These are phyloP conservation scores for Botryobasidium botryosum DNA, from an alignment of 768 basidiomycete species.

Conservation along the genomic window DNA sequence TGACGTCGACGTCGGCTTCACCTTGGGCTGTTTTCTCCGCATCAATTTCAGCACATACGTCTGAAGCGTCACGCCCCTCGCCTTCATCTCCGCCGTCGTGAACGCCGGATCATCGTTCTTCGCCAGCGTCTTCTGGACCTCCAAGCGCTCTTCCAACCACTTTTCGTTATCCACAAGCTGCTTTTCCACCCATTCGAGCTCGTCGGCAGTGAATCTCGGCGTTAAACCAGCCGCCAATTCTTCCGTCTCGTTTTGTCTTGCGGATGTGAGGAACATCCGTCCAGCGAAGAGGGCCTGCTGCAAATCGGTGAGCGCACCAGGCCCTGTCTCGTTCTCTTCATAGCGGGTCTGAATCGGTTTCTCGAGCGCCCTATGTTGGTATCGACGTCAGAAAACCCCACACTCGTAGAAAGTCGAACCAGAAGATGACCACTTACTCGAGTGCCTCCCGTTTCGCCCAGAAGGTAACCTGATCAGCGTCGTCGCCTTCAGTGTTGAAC, in stretches of 20 bases:
- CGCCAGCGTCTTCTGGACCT: slow-evolving; percentile 62
- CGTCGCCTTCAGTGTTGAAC: slow-evolving; percentile 72
- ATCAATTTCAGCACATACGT: slow-evolving; percentile 26
- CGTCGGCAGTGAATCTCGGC: slow-evolving; percentile 73
- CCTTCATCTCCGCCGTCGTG: slow-evolving; percentile 70
- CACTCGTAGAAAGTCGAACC: not conserved
- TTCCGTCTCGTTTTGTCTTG: slow-evolving; percentile 51
- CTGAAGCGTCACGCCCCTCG: slow-evolving; percentile 65
- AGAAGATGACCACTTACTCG: slow-evolving; percentile 44
- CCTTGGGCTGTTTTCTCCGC: slow-evolving; percentile 14
- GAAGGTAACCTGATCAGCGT: slow-evolving; percentile 60
- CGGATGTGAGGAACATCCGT: slow-evolving; percentile 65
- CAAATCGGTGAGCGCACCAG: slow-evolving; percentile 73
- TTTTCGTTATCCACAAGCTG: slow-evolving; percentile 59
- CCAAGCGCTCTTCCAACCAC: slow-evolving; percentile 72
- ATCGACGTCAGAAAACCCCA: not conserved
- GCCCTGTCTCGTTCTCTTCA: slow-evolving; percentile 76
- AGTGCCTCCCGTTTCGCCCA: slow-evolving; percentile 58
- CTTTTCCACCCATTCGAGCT: slow-evolving; percentile 64
- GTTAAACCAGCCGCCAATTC: slow-evolving; percentile 43
- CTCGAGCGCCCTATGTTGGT: slow-evolving; percentile 43
- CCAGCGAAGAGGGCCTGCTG: slow-evolving; percentile 40
- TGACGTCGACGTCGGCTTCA: not conserved
- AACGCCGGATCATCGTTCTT: slow-evolving; percentile 74
- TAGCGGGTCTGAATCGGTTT: slow-evolving; percentile 72